These are phyloP conservation scores for Elsinoe arachidis DNA, from an alignment of 2,329 filamentous ascomycete species.

Conservation along the genomic window DNA sequence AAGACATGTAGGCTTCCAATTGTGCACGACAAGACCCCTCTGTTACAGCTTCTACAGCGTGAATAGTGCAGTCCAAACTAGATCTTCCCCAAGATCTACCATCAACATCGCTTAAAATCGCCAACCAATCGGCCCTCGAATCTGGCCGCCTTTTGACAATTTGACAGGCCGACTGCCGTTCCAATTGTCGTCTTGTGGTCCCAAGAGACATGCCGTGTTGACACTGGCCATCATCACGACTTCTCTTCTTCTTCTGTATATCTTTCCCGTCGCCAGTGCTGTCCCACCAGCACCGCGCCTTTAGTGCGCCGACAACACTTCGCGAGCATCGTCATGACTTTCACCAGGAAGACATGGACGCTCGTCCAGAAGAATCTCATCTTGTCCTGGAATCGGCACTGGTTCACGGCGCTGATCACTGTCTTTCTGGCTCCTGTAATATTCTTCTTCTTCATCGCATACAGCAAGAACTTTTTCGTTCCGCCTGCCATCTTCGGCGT, in stretches of 20 bases:
- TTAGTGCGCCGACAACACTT: slow-evolving; percentile 3
- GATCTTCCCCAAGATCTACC: neutral
- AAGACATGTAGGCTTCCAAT: too few species aligned
- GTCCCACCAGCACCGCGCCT: neutral
- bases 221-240: slow-evolving; percentile 1
- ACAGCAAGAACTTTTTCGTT: slow-evolving; percentile 71
- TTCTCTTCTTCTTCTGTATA: neutral
- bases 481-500: slow-evolving; percentile 70
- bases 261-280: neutral
- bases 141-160: neutral
- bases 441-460: slow-evolving; percentile 38
- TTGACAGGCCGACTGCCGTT: neutral
- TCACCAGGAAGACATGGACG: slow-evolving; percentile 46
- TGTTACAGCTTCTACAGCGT: too few species aligned
- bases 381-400: slow-evolving; percentile 46
- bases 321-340: slow-evolving; percentile 23
- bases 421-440: slow-evolving; percentile 50
- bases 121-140: neutral
- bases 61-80: neutral
- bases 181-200: neutral
- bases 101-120: neutral
- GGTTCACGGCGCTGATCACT: slow-evolving; percentile 45
- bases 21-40: too few species aligned
- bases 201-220: slow-evolving; percentile 2
- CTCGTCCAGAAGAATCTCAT: slow-evolving; percentile 50